phyloP scores from a whole-genome alignment of 2,329 filamentous ascomycete genomes.

The Gyromitra esculenta region DNA sequence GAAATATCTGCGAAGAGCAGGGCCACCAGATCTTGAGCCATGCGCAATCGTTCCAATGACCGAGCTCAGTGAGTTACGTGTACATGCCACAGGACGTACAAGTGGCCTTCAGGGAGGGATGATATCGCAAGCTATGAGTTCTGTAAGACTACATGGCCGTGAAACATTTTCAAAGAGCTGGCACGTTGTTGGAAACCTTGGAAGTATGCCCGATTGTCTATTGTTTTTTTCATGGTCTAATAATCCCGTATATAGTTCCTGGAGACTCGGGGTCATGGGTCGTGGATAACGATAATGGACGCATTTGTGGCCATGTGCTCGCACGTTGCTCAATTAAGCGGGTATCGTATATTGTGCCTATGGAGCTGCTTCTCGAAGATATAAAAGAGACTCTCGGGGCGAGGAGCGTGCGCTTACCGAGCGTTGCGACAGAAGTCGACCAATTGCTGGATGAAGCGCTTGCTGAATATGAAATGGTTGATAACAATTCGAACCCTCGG shows the following conservation, averaged over 20 bases:
- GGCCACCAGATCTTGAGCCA: slow-evolving; percentile 64
- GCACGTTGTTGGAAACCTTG: slow-evolving; percentile 70
- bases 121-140: slow-evolving; percentile 79
- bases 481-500: not conserved
- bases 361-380: slow-evolving; percentile 88
- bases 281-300: slow-evolving; percentile 79
- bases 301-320: slow-evolving; percentile 87
- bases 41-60: slow-evolving; percentile 69
- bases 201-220: slow-evolving; percentile 58
- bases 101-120: slow-evolving; percentile 82
- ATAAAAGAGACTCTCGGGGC: slow-evolving; percentile 82
- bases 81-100: slow-evolving; percentile 89
- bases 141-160: slow-evolving; percentile 87
- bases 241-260: slow-evolving; percentile 67
- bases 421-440: slow-evolving; percentile 17
- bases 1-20: slow-evolving; percentile 59
- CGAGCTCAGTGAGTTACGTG: slow-evolving; percentile 76
- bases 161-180: slow-evolving; percentile 71
- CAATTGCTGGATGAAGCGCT: slow-evolving; percentile 23
- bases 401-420: slow-evolving; percentile 73
- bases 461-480: slow-evolving; percentile 8
- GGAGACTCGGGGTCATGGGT: slow-evolving; percentile 96
- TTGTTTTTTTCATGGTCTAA: not conserved
- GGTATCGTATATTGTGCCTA: slow-evolving; percentile 91
- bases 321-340: slow-evolving; percentile 84